phyloP scores from a whole-genome alignment of 805 yeast genomes.

The Ogataea nonfermentans region DNA sequence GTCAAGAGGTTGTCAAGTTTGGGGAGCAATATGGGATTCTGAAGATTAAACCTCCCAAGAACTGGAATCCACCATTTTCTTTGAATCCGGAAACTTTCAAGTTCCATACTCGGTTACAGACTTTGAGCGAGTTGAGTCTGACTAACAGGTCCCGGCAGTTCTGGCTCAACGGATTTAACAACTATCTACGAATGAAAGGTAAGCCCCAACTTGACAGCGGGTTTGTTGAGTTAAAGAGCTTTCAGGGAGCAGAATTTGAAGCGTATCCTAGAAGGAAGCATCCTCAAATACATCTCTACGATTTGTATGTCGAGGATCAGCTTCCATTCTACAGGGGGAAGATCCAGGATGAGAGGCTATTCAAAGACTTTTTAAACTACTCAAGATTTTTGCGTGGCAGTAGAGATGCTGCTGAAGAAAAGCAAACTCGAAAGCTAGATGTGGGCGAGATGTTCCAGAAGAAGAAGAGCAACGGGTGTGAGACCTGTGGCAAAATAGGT shows the following conservation, averaged over 20 bases:
- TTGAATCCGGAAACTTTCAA: constrained; percentile 51
- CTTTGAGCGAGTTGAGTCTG: constrained; percentile 60
- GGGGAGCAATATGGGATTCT: constrained; percentile 52
- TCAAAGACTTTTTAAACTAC: constrained; percentile 20
- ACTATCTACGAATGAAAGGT: constrained; percentile 50
- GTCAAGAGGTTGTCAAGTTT: constrained; percentile 37
- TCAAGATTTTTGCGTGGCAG: constrained; percentile 17
- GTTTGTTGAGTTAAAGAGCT: constrained; percentile 11
- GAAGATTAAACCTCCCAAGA: constrained; percentile 50
- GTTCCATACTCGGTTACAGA: constrained; percentile 70
- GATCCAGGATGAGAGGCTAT: constrained; percentile 14
- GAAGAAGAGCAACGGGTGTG: constrained; percentile 25
- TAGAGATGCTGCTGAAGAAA: constrained; percentile 3
- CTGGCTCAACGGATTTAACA: constrained; percentile 59
- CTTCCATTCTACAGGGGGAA: constrained; percentile 5
- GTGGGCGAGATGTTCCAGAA: constrained; percentile 11
- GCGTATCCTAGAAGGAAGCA: neutral
- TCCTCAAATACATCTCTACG: constrained; percentile 31
- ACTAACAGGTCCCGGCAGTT: constrained; percentile 60
- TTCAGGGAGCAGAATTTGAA: neutral
- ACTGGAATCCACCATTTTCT: constrained; percentile 57
- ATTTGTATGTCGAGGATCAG: constrained; percentile 24
- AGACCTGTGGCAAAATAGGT: constrained; percentile 45
- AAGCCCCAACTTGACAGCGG: constrained; percentile 18
- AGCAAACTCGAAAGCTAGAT: neutral